These are phyloP conservation scores for Bruguiera sexangula DNA, from an alignment of 345 rosid genomes.

Conservation along the genomic window DNA sequence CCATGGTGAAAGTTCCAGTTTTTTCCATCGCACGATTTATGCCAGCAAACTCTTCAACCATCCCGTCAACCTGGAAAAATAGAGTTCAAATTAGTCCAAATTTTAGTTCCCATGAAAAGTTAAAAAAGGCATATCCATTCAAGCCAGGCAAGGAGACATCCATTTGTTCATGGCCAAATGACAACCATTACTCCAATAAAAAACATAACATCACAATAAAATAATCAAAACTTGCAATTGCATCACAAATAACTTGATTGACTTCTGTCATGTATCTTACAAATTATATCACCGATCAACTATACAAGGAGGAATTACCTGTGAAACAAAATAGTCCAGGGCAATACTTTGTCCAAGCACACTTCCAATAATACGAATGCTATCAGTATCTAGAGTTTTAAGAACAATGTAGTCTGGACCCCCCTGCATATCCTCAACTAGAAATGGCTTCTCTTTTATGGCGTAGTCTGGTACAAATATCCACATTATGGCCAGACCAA, in stretches of 20 bases:
- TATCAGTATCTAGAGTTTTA: constrained; percentile 72
- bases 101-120: neutral
- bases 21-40: constrained; percentile 87
- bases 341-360: constrained; percentile 97
- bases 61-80: constrained; percentile 64
- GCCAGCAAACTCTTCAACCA: constrained; percentile 93
- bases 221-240: neutral
- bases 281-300: neutral
- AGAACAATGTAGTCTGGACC: constrained; percentile 77
- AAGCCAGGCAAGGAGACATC: neutral
- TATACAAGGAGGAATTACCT: constrained; percentile 39
- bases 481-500: constrained; percentile 7
- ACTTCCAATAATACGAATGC: constrained; percentile 82
- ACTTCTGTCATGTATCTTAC: neutral
- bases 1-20: constrained; percentile 94
- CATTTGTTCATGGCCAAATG: neutral
- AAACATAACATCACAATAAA: neutral
- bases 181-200: neutral
- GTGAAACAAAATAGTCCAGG: constrained; percentile 88
- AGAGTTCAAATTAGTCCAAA: neutral
- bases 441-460: constrained; percentile 72
- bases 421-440: constrained; percentile 74
- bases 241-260: neutral
- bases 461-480: constrained; percentile 59
- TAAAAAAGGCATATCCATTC: constrained; percentile 3